phyloP scores from a whole-genome alignment of 108 stramenopile species.

The Licmophora abbreviata region DNA sequence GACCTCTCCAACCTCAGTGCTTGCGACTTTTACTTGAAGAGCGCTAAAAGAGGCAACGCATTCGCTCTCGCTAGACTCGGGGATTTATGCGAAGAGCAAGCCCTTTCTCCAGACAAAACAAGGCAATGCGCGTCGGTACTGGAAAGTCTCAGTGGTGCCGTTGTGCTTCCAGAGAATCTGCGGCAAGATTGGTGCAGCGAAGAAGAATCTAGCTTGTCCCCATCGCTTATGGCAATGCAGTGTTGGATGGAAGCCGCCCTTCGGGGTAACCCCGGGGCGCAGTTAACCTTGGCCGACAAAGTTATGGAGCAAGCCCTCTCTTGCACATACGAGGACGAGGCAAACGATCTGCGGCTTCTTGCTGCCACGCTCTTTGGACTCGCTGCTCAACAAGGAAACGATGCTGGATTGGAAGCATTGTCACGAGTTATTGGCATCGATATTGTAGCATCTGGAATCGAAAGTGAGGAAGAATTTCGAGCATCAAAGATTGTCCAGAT shows the following conservation, averaged over 20 bases:
- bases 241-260: conserved; percentile 45
- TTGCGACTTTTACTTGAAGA: conserved; percentile 36
- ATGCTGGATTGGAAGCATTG: conserved; percentile 31
- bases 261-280: conserved; percentile 49
- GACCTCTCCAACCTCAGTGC: conserved; percentile 8
- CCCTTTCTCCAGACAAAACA: conserved; percentile 9
- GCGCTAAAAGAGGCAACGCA: conserved; percentile 39
- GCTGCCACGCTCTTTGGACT: conserved; percentile 43
- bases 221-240: conserved; percentile 24
- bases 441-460: conserved; percentile 11
- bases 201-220: conserved; percentile 7
- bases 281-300: conserved; percentile 46
- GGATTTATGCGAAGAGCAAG: conserved; percentile 36
- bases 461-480: conserved; percentile 33
- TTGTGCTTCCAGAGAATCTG: conserved; percentile 1
- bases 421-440: conserved; percentile 36
- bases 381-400: conserved; percentile 44
- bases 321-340: conserved; percentile 15
- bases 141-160: background rate
- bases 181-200: background rate
- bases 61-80: conserved; percentile 57
- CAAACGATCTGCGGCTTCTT: conserved; percentile 18
- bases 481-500: conserved; percentile 31
- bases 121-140: too few species aligned
- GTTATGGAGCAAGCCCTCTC: conserved; percentile 27